These are phyloP conservation scores for Aeschynomene evenia DNA, from an alignment of 306 rosid genomes.

Conservation along the genomic window DNA sequence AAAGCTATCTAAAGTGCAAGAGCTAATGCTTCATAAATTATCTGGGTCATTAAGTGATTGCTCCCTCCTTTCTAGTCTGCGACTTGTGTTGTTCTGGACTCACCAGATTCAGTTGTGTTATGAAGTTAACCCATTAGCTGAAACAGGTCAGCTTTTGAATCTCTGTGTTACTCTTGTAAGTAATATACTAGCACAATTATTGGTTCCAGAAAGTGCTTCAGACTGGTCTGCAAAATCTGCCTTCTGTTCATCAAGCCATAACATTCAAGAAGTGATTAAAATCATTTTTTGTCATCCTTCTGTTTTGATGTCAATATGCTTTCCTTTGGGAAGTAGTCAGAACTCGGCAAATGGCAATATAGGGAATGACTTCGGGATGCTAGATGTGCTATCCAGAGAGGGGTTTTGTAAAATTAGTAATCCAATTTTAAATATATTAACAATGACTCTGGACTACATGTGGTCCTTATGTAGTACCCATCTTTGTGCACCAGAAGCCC, in stretches of 20 bases:
- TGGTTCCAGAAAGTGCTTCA: conserved; percentile 42
- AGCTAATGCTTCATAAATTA: conserved; percentile 59
- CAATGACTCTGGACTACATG: conserved; percentile 49
- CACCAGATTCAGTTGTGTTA: conserved; percentile 53
- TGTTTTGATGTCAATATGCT: conserved; percentile 47
- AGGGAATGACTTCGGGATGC: conserved; percentile 36
- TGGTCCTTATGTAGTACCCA: conserved; percentile 43
- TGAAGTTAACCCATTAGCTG: conserved; percentile 40
- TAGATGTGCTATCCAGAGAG: conserved; percentile 43
- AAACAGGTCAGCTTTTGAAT: conserved; percentile 49
- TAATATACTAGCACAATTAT: conserved; percentile 44
- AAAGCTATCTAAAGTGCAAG: conserved; percentile 51
- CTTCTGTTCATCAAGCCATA: conserved; percentile 42
- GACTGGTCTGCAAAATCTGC: conserved; percentile 26
- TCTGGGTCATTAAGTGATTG: conserved; percentile 40
- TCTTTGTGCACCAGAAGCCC: conserved; percentile 39
- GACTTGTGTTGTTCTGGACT: conserved; percentile 75
- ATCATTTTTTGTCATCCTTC: conserved; percentile 70
- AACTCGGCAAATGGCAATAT: conserved; percentile 33
- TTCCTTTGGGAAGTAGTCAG: conserved; percentile 46
- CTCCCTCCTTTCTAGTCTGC: conserved; percentile 48
- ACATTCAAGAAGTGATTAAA: conserved; percentile 54
- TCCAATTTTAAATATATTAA: conserved; percentile 61
- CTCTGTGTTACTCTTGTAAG: conserved; percentile 56
- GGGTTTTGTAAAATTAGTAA: conserved; percentile 44